phyloP scores from a whole-genome alignment of 345 rosid genomes.

The Eucalyptus albens region DNA sequence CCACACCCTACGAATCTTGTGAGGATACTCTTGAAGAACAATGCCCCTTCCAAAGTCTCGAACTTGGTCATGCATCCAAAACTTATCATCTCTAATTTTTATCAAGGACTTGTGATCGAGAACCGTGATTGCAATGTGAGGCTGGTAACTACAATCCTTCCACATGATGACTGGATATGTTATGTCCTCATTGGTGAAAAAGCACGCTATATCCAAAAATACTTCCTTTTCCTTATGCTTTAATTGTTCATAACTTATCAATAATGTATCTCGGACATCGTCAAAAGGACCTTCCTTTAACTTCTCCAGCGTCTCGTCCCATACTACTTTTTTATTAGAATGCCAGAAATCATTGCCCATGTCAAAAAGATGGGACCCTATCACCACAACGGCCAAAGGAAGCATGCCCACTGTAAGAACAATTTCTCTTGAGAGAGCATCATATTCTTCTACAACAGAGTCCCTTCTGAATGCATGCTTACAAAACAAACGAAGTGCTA shows the following conservation, averaged over 20 bases:
- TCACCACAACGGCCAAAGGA: not conserved
- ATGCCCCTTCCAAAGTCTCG: not conserved
- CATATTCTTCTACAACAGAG: fast-evolving
- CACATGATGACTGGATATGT: not conserved
- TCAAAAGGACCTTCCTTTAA: not conserved
- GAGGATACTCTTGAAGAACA: not conserved
- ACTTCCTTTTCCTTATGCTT: fast-evolving
- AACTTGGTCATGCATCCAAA: not conserved
- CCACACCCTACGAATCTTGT: not conserved
- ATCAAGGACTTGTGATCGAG: fast-evolving
- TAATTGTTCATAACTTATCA: no score
- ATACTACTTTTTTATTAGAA: not conserved
- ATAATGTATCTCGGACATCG: no score
- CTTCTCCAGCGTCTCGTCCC: fast-evolving
- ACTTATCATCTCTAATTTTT: no score
- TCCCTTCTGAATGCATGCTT: not conserved
- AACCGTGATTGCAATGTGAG: no score
- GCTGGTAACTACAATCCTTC: no score
- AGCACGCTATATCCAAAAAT: no score
- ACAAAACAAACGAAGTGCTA: not conserved
- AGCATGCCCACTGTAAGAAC: not conserved
- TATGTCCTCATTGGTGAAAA: no score
- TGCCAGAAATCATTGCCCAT: fast-evolving
- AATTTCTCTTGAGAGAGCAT: not conserved
- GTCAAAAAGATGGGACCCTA: not conserved